Base-by-base conservation (phyloP, 495 filamentous ascomycete species). In the Penicillium coprophilum region DNA sequence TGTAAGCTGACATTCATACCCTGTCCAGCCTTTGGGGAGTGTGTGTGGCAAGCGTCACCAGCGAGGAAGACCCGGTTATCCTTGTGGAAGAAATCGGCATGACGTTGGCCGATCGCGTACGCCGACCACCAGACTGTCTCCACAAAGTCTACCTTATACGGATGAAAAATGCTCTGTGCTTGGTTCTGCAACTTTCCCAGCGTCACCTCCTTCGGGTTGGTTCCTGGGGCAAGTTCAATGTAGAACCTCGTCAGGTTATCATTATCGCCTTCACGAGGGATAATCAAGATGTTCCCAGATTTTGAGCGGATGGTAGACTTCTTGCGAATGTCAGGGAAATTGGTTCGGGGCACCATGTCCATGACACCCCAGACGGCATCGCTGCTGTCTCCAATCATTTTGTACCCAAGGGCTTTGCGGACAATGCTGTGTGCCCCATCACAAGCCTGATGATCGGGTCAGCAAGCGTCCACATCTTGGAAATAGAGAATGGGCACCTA, bases 331-430 rank as follows among this genome's bases (percentile, higher is more conserved):
- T 96, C 89, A 5, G 90, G 91, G 71, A 93, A 96, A 61, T 85
- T 71, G 1, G 91, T 93, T 6, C 73, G 77, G 6, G 88, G 85
- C 31, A 87, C 82, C 56, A 90, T 78, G 57, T 96, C 91, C 85
- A 94, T 87, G 13, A 95, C 91, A 56, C 91, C 91, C 86, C 86
- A 90, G 45, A 88, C 80, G 30, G 85, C 77, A 67, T 93, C 88
- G 31, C 77, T 86, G 61, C 78, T 85, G 64, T 95, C 89, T 17
- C 90, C 90, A 4, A 87, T 60, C 85, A 95, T 87, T 38, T 78
- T 77, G 65, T 82, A 84, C 3, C 87, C 87, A 20, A 95, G 80
- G 0, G 82, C 79, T 58, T 78, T 81, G 38, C 90, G 82, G 21
- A 91, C 77, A 32, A 71, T 70, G 64, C 85, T 89, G 65, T 91